Percentiles rank a stretch among this genome's conserved stretches.
Conservation (phyloP, 768 basidiomycete species). For the Hericium alpestre region DNA sequence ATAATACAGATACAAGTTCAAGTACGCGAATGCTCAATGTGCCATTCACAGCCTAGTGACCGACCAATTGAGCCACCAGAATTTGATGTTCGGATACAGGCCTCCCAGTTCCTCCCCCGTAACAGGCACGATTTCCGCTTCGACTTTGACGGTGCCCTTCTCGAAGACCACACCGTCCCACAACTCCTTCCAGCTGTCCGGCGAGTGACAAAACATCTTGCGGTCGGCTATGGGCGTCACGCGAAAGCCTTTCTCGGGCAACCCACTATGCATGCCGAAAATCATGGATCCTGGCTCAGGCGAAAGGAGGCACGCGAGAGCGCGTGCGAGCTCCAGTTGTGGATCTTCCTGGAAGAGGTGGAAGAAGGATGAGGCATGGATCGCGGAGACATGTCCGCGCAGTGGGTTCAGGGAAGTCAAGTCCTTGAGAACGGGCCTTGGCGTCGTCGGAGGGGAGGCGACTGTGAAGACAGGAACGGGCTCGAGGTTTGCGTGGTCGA, state of each 20-base stretch:
- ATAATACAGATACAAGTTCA: too few relatives aligned
- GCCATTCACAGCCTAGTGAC: too few relatives aligned
- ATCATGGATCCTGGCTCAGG: slow-evolving; percentile 34
- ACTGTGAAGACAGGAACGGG: slow-evolving; percentile 16
- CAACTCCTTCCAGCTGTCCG: slow-evolving; percentile 25
- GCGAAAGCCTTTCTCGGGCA: slow-evolving; percentile 21
- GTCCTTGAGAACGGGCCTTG: slow-evolving; percentile 16
- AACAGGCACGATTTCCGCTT: not conserved
- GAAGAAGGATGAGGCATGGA: slow-evolving; percentile 44
- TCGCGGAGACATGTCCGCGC: slow-evolving; percentile 33
- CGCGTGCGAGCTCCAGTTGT: slow-evolving; percentile 31
- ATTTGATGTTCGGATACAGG: too few relatives aligned
- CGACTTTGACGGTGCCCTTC: slow-evolving; percentile 1
- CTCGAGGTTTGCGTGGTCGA: slow-evolving; percentile 35
- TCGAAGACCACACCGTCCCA: slow-evolving; percentile 22
- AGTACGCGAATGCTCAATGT: too few relatives aligned
- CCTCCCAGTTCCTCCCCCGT: too few relatives aligned
- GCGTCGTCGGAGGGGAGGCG: slow-evolving; percentile 12
- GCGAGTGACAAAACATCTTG: slow-evolving; percentile 21
- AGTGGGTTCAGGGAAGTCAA: slow-evolving; percentile 28
- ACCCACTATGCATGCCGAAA: slow-evolving; percentile 31
- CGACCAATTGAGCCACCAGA: too few relatives aligned
- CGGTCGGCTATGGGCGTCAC: not conserved
- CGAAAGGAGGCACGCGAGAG: slow-evolving; percentile 32
- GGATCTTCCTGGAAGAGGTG: slow-evolving; percentile 31